Conservation (phyloP, 2,329 filamentous ascomycete species). For the Fusarium agapanthi region DNA sequence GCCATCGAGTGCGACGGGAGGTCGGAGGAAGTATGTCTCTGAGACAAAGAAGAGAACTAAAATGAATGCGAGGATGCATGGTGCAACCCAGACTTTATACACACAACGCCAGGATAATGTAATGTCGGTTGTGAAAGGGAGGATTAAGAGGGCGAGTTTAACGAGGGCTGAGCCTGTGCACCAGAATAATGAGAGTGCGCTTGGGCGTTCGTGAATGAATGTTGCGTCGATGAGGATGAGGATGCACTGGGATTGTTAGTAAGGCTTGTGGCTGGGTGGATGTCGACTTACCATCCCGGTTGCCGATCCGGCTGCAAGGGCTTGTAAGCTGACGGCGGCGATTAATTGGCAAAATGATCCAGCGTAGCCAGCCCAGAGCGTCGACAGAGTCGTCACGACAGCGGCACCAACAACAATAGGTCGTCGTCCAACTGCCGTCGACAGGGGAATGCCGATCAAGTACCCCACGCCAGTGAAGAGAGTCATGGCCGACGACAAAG, state of each 20-base stretch:
- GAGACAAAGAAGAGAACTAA: conserved; percentile 17
- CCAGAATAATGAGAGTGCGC: conserved; percentile 20
- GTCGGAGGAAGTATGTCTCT: conserved; percentile 26
- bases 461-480: conserved; percentile 19
- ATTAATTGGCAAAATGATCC: conserved; percentile 12
- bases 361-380: conserved; percentile 12
- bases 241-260: neutral
- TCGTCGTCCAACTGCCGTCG: conserved; percentile 23
- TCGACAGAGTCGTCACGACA: neutral
- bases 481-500: conserved; percentile 19
- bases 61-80: neutral
- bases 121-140: neutral
- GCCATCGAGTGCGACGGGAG: conserved; percentile 24
- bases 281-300: conserved; percentile 8
- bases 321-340: conserved; percentile 7
- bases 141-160: conserved; percentile 2
- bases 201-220: conserved; percentile 31
- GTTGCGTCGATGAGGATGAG: conserved; percentile 26
- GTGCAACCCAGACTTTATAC: conserved; percentile 11
- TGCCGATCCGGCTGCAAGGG: neutral
- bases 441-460: conserved; percentile 17
- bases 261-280: accelerated
- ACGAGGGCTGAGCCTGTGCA: conserved; percentile 7
- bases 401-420: conserved; percentile 12
- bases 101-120: conserved; percentile 3